Evolutionary conservation across 805 yeast genomes (phyloP), one percentile per base, ranked within the genome.

Genomic region (Wickerhamiella bombiphila): DNA sequence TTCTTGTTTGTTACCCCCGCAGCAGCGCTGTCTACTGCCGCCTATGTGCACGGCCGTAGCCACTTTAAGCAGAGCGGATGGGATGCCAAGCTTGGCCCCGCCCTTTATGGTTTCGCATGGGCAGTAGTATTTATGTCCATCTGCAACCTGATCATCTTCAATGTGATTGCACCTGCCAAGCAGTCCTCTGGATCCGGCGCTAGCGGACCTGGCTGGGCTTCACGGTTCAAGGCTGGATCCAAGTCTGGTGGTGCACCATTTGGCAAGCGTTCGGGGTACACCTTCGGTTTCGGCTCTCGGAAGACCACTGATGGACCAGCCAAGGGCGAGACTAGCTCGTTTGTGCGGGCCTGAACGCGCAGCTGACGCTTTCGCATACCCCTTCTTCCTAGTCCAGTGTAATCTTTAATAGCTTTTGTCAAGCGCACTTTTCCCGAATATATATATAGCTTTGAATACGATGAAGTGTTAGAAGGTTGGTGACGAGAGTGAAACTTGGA

Each of bases 131-230:
- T 53, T 37, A 45, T 54, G 47, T 47, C 54, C 17, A 21, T 59
- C 24, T 32, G 59, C 32, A 42, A 56, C 40, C 38, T 50, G 39
- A 29, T 57, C 17, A 47, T 55, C 37, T 54, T 51, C 47, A 48
- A 55, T 50, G 40, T 45, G 42, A 42, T 41, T 15, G 39, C 32
- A 66, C 70, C 13, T 93, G 91, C 51, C 95, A 70, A 4, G 85
- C 95, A 32, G 95, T 96, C 49, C 86, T 66, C 19, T 95, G 95
- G 56, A 82, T 83, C 60, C 81, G 86, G 35, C 93, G 79, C 56
- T 83, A 86, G 39, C 93, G n/a, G n/a, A n/a, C 26, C 26, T 24
- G 67, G 46, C 95, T 68, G 39, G 83, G 83, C 24, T 94, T 94
- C 32, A 94, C 94, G 55, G 82, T 85, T 39, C 74, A 72, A 6